Base-by-base conservation (phyloP, 2,329 filamentous ascomycete species). In the Penicillium sp. region DNA sequence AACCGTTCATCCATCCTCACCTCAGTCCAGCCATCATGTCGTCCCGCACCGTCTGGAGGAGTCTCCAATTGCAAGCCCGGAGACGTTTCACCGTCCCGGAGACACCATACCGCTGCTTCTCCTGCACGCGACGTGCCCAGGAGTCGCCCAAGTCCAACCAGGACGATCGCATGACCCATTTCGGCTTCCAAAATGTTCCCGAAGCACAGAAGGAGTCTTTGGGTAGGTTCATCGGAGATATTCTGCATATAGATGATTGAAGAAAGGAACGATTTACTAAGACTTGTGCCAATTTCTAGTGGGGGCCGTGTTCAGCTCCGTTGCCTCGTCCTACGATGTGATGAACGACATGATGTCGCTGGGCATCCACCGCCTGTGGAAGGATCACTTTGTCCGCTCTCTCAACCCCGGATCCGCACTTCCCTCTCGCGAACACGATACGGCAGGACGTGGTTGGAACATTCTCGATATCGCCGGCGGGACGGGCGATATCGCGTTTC, bases 341-440 rank as follows among this genome's bases (percentile, higher is more conserved):
- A 98, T 98, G 93, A 98, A 98, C 74, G 93, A 98, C 69, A 79
- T 97, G 59, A 98, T 98, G 93, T 97, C 93, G 7, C 81, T 98
- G 42, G 93, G 93, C 48, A 90, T 95, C 72, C 93, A 98, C 70
- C 86, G 93, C 37, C 75, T 98, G 34, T 98, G 93, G 93, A 98
- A 87, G 75, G 91, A 97, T 71, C 84, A 95, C 72, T 98, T 97
- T 69, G 91, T 98, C 40, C 84, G 87, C 58, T 85, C 84, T 29
- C 80, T 98, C 28, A 93, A 96, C 68, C 91, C 93, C n/a, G n/a
- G n/a, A n/a, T n/a, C n/a, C n/a, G n/a, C n/a, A n/a, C n/a, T n/a
- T n/a, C n/a, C n/a, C n/a, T n/a, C n/a, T n/a, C n/a, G n/a, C n/a
- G n/a, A n/a, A n/a, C n/a, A n/a, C n/a, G n/a, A n/a, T n/a, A n/a